phyloP scores from a whole-genome alignment of 192 early-diverging fungal species.

The Haplosporangium gracile region DNA sequence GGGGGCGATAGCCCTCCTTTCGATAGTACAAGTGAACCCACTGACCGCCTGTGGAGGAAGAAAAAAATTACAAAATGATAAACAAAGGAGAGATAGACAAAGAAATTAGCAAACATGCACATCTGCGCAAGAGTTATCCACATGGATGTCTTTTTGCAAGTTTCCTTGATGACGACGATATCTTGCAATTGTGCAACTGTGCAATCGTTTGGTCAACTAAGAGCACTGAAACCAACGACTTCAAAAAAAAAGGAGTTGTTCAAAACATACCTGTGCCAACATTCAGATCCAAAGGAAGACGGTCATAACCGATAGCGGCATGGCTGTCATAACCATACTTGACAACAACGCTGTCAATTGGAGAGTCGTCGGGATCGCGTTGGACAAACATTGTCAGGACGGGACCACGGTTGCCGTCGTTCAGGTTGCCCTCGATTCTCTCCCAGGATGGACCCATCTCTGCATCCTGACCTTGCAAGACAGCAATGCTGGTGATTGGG shows the following conservation, averaged over 20 bases:
- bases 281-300: slow-evolving; percentile 57
- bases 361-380: slow-evolving; percentile 27
- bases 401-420: slow-evolving; percentile 44
- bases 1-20: slow-evolving; percentile 24
- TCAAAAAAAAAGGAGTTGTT: background rate
- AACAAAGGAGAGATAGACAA: background rate
- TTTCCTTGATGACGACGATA: background rate
- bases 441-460: slow-evolving; percentile 45
- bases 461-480: slow-evolving; percentile 32
- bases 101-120: background rate
- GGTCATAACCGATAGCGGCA: slow-evolving; percentile 56
- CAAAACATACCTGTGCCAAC: slow-evolving; percentile 36
- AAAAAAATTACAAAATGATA: background rate
- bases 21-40: slow-evolving; percentile 54
- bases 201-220: background rate
- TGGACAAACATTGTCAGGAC: slow-evolving; percentile 49
- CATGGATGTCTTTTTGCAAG: background rate
- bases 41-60: slow-evolving; percentile 27
- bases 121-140: background rate
- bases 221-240: background rate
- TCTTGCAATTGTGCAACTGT: background rate
- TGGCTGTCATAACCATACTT: slow-evolving; percentile 57
- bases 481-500: slow-evolving; percentile 43
- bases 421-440: slow-evolving; percentile 41
- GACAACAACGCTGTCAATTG: slow-evolving; percentile 58